Evolutionary conservation across 768 basidiomycete genomes (phyloP).

Genomic region (Russula dissimulans): DNA sequence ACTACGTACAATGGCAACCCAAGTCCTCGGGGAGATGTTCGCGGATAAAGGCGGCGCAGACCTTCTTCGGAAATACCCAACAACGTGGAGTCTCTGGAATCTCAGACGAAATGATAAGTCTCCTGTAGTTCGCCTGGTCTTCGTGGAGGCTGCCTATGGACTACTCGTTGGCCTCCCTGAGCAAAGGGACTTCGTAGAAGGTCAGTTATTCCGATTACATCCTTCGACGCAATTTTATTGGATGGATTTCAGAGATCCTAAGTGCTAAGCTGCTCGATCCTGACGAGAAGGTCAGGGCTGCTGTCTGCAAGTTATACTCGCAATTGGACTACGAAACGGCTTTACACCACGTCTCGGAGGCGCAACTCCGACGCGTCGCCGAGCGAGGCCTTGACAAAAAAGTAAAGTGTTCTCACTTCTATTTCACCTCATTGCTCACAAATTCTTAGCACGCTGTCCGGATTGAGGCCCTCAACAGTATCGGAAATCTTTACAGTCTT

Average conservation of each 20-base stretch:
- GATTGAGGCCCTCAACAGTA: slow-evolving; percentile 61
- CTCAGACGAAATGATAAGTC: slow-evolving; percentile 69
- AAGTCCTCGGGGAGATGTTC: slow-evolving; percentile 86
- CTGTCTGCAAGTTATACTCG: slow-evolving; percentile 73
- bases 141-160: slow-evolving; percentile 60
- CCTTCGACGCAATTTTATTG: background rate
- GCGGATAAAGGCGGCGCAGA: slow-evolving; percentile 66
- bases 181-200: slow-evolving; percentile 59
- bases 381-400: slow-evolving; percentile 80
- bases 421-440: background rate
- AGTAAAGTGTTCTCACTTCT: slow-evolving; percentile 32
- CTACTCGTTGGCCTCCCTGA: slow-evolving; percentile 62
- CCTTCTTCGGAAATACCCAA: slow-evolving; percentile 68
- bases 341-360: slow-evolving; percentile 65
- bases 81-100: slow-evolving; percentile 82
- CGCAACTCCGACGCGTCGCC: slow-evolving; percentile 53
- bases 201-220: slow-evolving; percentile 32
- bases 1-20: slow-evolving; percentile 72
- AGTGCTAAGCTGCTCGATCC: slow-evolving; percentile 66
- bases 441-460: slow-evolving; percentile 46
- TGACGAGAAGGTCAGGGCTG: slow-evolving; percentile 84
- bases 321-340: slow-evolving; percentile 87
- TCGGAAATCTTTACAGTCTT: slow-evolving; percentile 70
- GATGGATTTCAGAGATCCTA: slow-evolving; percentile 40
- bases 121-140: slow-evolving; percentile 59